Evolutionary conservation across 1,284 basidiomycete species (phyloP).

Genomic region (Jaminaea rosea): DNA sequence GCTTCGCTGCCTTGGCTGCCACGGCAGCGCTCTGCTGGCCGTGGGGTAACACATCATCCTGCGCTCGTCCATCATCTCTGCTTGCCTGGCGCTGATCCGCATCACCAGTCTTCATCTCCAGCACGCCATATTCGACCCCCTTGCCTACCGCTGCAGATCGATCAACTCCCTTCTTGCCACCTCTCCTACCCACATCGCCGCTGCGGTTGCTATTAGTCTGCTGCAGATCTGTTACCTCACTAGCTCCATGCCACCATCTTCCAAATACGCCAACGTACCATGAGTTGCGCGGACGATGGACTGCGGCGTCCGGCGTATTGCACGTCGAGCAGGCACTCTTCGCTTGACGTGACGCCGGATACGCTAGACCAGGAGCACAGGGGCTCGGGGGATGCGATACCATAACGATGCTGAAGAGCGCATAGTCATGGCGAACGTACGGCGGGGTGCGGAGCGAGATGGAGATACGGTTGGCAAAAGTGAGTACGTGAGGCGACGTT

Average conservation of each 20-base stretch:
- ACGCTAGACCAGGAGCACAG: slow-evolving; percentile 3
- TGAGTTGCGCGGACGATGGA: slow-evolving; percentile 57
- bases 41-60: no score
- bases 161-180: no score
- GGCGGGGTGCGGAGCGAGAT: slow-evolving; percentile 87
- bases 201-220: no score
- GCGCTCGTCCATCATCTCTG: no score
- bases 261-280: slow-evolving; percentile 83
- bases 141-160: no score
- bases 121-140: no score
- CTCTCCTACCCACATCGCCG: no score
- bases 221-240: slow-evolving; percentile 58
- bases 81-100: no score
- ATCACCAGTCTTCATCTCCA: no score
- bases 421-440: slow-evolving; percentile 73
- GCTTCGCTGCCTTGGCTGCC: no score
- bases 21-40: no score
- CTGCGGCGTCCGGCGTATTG: slow-evolving; percentile 5
- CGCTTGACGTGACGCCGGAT: background rate
- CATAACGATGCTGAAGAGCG: slow-evolving; percentile 70
- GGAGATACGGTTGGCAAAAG: slow-evolving; percentile 81
- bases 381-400: slow-evolving; percentile 47
- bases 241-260: slow-evolving; percentile 71
- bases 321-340: slow-evolving; percentile 25
- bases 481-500: slow-evolving; percentile 56